Conservation (phyloP, 2,329 filamentous ascomycete genomes). For the Cordyceps tenuipes region DNA sequence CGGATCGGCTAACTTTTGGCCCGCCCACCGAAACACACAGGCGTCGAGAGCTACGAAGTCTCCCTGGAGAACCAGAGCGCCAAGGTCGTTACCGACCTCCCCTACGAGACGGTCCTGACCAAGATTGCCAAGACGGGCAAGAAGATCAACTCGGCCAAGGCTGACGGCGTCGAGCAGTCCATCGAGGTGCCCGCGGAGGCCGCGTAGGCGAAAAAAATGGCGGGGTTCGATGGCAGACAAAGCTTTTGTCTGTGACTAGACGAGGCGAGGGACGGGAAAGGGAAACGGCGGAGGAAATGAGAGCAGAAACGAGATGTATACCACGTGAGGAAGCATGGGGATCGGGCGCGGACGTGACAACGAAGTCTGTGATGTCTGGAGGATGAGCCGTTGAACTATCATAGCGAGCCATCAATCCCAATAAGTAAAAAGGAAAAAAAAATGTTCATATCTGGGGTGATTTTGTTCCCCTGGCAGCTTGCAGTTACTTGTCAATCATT, state of each 20-base stretch:
- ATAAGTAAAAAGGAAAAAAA: not conserved
- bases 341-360: not conserved
- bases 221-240: no score
- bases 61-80: constrained; percentile 81
- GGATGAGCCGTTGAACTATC: not conserved
- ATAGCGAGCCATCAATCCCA: not conserved
- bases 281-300: not conserved
- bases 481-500: no score
- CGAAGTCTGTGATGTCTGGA: not conserved
- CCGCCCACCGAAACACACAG: constrained; percentile 37
- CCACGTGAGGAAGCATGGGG: not conserved
- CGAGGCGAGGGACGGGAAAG: not conserved
- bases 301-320: not conserved
- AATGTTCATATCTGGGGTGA: not conserved
- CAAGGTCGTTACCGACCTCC: constrained; percentile 61
- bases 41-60: constrained; percentile 79
- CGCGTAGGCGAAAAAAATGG: constrained; percentile 20
- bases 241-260: no score
- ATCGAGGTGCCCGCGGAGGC: constrained; percentile 34
- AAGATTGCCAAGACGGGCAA: constrained; percentile 96
- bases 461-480: no score
- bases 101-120: constrained; percentile 72
- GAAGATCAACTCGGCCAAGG: constrained; percentile 67
- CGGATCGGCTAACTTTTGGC: constrained; percentile 8
- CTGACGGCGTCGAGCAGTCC: constrained; percentile 53